These are phyloP conservation scores for Deinandra increscens DNA, from an alignment of 129 eudicot genomes.

Conservation along the genomic window DNA sequence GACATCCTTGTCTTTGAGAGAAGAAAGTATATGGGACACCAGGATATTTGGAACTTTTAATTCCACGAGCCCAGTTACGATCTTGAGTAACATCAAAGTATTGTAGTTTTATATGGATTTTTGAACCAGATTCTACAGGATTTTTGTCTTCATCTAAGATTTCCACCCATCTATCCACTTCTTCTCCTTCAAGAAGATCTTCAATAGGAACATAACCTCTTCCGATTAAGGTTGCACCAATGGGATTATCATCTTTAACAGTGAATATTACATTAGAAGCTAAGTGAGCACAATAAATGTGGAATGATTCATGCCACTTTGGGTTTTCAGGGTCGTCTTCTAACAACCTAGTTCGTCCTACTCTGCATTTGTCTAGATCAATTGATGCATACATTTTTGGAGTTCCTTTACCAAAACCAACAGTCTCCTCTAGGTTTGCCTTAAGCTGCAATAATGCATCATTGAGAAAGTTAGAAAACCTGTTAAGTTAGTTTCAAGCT, in stretches of 20 bases:
- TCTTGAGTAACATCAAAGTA: constrained; percentile 65
- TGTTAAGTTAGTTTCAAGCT: neutral
- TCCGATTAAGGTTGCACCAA: constrained; percentile 73
- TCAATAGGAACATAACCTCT: constrained; percentile 63
- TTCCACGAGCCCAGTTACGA: constrained; percentile 60
- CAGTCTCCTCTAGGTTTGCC: constrained; percentile 57
- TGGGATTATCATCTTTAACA: constrained; percentile 67
- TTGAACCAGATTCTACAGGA: constrained; percentile 55
- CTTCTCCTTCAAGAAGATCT: constrained; percentile 62
- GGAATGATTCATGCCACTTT: constrained; percentile 65
- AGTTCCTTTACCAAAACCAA: constrained; percentile 75
- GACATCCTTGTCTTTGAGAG: constrained; percentile 55
- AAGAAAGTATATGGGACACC: constrained; percentile 76
- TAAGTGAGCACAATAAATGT: constrained; percentile 61
- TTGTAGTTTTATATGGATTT: constrained; percentile 65
- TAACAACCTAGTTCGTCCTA: constrained; percentile 62
- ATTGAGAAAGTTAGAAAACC: constrained; percentile 11
- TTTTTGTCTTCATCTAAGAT: constrained; percentile 52
- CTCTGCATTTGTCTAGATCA: constrained; percentile 72
- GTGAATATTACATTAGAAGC: constrained; percentile 67
- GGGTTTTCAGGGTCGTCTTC: constrained; percentile 63
- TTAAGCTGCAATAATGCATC: constrained; percentile 40
- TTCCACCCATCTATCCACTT: constrained; percentile 59
- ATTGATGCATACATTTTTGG: constrained; percentile 74
- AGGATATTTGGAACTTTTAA: constrained; percentile 56